A percentile compares a stretch with the other conserved stretches of the same genome.
Evolutionary conservation across 139 green algal species (phyloP).

Genomic region (Volvox reticuliferus): DNA sequence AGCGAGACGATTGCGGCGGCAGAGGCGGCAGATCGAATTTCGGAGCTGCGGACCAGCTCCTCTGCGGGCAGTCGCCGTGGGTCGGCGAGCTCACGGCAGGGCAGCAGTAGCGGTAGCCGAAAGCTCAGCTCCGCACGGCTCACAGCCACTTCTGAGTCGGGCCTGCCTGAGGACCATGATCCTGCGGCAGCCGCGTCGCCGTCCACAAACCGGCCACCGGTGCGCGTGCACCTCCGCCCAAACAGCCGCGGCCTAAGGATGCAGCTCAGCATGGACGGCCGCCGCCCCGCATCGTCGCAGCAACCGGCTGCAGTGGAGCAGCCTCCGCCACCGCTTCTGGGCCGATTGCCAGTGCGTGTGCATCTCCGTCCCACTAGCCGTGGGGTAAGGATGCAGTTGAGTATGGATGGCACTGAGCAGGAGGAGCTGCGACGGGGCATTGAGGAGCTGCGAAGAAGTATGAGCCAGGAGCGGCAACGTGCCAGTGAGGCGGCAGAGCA

Average conservation of each 20-base stretch:
- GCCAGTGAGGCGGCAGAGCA: slow-evolving; percentile 5
- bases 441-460: slow-evolving; percentile 15
- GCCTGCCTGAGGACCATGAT: not conserved
- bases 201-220: not conserved
- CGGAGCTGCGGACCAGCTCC: slow-evolving; percentile 14
- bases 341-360: slow-evolving; percentile 21
- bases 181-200: not conserved
- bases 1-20: slow-evolving; percentile 5
- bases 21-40: slow-evolving; percentile 1
- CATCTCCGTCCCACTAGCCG: slow-evolving; percentile 23
- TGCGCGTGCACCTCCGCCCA: slow-evolving; percentile 33
- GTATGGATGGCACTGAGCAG: slow-evolving; percentile 2
- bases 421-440: slow-evolving; percentile 26
- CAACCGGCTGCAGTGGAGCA: not conserved
- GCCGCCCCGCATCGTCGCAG: not conserved
- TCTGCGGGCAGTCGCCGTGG: not conserved
- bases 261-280: slow-evolving; percentile 6
- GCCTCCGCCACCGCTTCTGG: not conserved
- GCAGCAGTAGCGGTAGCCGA: slow-evolving; percentile 15
- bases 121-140: not conserved
- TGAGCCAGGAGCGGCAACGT: slow-evolving; percentile 5
- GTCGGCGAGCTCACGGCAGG: not conserved
- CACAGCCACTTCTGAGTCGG: not conserved
- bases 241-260: slow-evolving; percentile 12
- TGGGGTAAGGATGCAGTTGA: not conserved